Base-by-base conservation (phyloP, 2,329 filamentous ascomycete genomes). In the Aspergillus sp. region DNA sequence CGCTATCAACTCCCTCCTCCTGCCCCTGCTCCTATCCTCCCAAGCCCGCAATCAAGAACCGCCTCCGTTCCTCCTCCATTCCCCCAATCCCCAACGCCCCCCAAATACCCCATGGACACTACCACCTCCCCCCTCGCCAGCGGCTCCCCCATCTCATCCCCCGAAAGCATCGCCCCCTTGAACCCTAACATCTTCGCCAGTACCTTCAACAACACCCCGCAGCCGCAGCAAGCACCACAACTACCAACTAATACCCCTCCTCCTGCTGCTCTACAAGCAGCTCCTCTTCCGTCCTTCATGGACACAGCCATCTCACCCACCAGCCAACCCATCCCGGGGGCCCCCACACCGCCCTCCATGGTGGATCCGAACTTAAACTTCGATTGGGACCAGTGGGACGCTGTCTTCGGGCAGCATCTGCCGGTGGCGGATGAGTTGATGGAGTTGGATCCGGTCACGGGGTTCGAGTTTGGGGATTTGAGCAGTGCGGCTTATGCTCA, bases 381-480 rank as follows among this genome's bases (percentile, higher is more conserved):
- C 64, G 79, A 81, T 66, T 81, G 79, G 79, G 79, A 81, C 56
- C 74, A 79, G 64, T 81, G 79, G 79, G 79, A 81, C 55, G 76
- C 78, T 6, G 78, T 81, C 2, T 81, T 81, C 54, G 78, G 79
- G 2, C 78, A 80, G 57, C 78, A 80, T 60, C 67, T 80, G 11
- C 76, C 76, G 13, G 75, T 80, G 17, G 73, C 77, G 0, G 77
- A 79, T 60, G 77, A 78, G 38, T 60, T 78, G 11, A 78, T 79
- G 75, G 77, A 79, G 58, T 61, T 79, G 13, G 77, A 80, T 54
- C 72, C 75, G 3, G 72, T 76, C 8, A 62, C 71, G 1, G 73
- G 73, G 2, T 64, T 76, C 39, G 74, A 75, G 25, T 71, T 75
- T 59, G 66, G 68, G 7, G 70, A 75, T 61, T 51, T 73, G 19